Evolutionary conservation across 2,329 filamentous ascomycete species (phyloP).

Genomic region (Amphichorda felina): DNA sequence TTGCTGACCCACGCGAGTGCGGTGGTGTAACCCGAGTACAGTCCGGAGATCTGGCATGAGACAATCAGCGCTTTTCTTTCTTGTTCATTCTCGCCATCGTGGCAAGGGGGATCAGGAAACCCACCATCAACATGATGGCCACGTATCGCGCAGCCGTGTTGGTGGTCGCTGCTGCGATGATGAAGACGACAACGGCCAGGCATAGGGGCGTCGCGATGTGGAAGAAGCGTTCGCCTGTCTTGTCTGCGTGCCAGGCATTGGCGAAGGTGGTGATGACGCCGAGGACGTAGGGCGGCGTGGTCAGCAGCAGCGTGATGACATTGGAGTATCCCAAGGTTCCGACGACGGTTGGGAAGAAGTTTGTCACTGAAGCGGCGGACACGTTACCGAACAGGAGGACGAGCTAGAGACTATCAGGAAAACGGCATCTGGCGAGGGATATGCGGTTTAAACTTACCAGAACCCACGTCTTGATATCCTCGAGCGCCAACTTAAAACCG

Average conservation of each 20-base stretch:
- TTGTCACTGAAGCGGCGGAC: conserved; percentile 5
- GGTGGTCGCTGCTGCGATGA: conserved; percentile 54
- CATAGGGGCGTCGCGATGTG: conserved; percentile 53
- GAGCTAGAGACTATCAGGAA: conserved; percentile 3
- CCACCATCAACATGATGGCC: conserved; percentile 55
- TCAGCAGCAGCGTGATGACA: conserved; percentile 11
- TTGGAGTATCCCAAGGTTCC: conserved; percentile 8
- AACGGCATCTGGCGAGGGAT: background rate
- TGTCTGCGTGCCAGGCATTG: conserved; percentile 62
- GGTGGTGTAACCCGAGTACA: conserved; percentile 22
- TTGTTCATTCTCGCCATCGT: background rate
- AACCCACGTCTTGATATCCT: conserved; percentile 48
- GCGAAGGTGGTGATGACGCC: conserved; percentile 35
- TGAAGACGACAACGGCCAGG: conserved; percentile 51
- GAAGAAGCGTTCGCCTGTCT: conserved; percentile 57
- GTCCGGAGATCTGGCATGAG: conserved; percentile 1
- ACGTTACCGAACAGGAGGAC: conserved; percentile 5
- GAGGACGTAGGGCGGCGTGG: conserved; percentile 11
- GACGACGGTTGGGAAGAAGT: conserved; percentile 14
- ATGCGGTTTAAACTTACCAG: conserved; percentile 24
- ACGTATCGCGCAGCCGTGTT: conserved; percentile 51
- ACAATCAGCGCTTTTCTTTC: background rate
- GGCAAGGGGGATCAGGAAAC: background rate
- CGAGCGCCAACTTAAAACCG: conserved; percentile 42
- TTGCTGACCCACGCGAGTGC: conserved; percentile 61